phyloP scores from a whole-genome alignment of 257 asterid species.

The Scutellaria baicalensis region DNA sequence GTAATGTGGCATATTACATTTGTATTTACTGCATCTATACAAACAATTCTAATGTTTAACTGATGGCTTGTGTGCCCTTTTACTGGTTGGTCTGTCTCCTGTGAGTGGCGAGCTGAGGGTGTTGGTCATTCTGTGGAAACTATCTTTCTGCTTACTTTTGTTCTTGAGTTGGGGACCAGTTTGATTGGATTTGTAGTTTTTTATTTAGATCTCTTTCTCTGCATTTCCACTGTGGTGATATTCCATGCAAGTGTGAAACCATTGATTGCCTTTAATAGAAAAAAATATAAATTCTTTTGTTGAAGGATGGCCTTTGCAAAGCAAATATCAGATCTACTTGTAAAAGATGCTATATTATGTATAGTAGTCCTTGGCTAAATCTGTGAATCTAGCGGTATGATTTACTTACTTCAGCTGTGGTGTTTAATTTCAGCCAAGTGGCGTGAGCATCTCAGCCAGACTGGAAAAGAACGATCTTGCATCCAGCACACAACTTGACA shows the following conservation, averaged over 20 bases:
- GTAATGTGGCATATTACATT: conserved; percentile 36
- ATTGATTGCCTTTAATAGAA: conserved; percentile 1
- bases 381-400: background rate
- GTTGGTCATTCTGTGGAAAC: background rate
- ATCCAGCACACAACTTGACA: conserved; percentile 19
- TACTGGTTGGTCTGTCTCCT: background rate
- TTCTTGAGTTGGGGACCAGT: conserved; percentile 1
- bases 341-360: background rate
- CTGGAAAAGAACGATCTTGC: conserved; percentile 23
- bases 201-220: background rate
- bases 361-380: background rate
- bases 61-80: background rate
- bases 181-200: background rate
- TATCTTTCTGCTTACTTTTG: background rate
- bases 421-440: conserved; percentile 42
- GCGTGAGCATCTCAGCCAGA: conserved; percentile 26
- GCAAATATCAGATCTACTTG: background rate
- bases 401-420: conserved; percentile 20
- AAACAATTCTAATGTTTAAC: background rate
- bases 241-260: background rate
- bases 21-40: background rate
- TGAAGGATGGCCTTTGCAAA: conserved; percentile 1
- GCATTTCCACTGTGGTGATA: background rate
- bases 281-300: background rate
- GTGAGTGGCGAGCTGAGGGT: conserved; percentile 7